These are phyloP conservation scores for Candida montana DNA, from an alignment of 805 yeast genomes.

Conservation along the genomic window DNA sequence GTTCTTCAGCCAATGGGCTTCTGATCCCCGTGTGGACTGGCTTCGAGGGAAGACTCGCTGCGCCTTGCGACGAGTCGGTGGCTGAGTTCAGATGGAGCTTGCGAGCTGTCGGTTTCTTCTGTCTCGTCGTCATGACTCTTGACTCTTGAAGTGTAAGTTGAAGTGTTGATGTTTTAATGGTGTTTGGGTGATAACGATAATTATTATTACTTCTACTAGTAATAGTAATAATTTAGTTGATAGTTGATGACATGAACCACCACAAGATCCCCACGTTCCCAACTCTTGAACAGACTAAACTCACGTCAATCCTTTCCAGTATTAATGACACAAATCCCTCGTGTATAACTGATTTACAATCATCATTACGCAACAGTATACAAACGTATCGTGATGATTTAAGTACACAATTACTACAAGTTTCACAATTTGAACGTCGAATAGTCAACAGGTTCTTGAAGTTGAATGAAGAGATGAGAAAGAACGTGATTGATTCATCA, in stretches of 20 bases:
- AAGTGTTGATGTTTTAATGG: too few species aligned
- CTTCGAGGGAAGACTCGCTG: conserved; percentile 6
- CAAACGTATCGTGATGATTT: conserved; percentile 4
- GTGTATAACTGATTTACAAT: background rate
- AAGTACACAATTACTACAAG: background rate
- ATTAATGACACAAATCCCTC: background rate
- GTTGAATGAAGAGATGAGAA: conserved; percentile 6
- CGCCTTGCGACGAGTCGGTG: background rate
- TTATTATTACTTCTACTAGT: too few species aligned
- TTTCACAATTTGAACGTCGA: conserved; percentile 1
- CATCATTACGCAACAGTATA: background rate
- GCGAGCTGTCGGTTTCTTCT: background rate
- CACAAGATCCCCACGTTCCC: background rate
- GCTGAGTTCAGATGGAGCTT: background rate
- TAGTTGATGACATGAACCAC: too few species aligned
- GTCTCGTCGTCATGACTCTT: background rate
- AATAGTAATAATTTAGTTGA: too few species aligned
- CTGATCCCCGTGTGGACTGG: conserved; percentile 2
- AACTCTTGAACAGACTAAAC: too few species aligned
- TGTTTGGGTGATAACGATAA: too few species aligned
- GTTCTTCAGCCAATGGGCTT: background rate
- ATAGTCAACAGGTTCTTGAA: conserved; percentile 3
- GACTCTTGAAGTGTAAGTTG: too few species aligned
- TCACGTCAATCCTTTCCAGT: background rate
- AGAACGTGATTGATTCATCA: background rate